These are phyloP conservation scores for Epichloe scottii DNA, from an alignment of 2,329 filamentous ascomycete species.

Conservation along the genomic window DNA sequence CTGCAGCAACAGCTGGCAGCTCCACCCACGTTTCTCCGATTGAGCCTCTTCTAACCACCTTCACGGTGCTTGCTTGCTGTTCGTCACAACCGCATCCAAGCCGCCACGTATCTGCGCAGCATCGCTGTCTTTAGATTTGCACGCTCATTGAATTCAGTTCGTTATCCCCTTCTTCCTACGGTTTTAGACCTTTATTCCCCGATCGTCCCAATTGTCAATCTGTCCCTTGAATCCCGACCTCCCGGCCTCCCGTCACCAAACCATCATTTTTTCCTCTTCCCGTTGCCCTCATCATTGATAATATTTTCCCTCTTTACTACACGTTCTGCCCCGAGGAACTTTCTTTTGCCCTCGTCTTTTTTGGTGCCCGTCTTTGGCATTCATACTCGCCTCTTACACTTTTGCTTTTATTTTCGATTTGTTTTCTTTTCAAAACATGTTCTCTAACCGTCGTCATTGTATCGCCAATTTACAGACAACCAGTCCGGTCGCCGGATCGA, in stretches of 20 bases:
- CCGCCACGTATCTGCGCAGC: slow-evolving; percentile 12
- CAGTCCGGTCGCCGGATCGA: slow-evolving; percentile 12
- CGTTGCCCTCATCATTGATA: slow-evolving; percentile 6
- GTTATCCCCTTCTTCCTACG: slow-evolving; percentile 12
- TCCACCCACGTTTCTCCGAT: slow-evolving; percentile 6
- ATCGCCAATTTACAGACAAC: slow-evolving; percentile 35
- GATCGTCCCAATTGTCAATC: slow-evolving; percentile 6
- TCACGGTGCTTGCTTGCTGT: slow-evolving; percentile 6
- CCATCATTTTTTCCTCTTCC: slow-evolving; percentile 1
- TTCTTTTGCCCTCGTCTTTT: slow-evolving; percentile 4
- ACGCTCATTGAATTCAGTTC: slow-evolving; percentile 22
- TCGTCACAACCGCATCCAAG: background rate
- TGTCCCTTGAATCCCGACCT: background rate
- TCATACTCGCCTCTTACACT: slow-evolving; percentile 12
- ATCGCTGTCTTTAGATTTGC: slow-evolving; percentile 13
- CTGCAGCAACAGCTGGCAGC: slow-evolving; percentile 4
- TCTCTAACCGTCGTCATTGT: slow-evolving; percentile 45
- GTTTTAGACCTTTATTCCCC: slow-evolving; percentile 7
- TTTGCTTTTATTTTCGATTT: slow-evolving; percentile 12
- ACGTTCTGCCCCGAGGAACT: slow-evolving; percentile 2
- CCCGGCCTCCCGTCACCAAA: background rate
- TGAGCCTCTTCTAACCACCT: slow-evolving; percentile 6
- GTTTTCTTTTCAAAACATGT: slow-evolving; percentile 27
- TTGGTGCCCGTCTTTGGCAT: background rate
- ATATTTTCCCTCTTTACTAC: slow-evolving; percentile 10